phyloP scores from a whole-genome alignment of 2,329 filamentous ascomycete species.

The Huntiella decipiens region DNA sequence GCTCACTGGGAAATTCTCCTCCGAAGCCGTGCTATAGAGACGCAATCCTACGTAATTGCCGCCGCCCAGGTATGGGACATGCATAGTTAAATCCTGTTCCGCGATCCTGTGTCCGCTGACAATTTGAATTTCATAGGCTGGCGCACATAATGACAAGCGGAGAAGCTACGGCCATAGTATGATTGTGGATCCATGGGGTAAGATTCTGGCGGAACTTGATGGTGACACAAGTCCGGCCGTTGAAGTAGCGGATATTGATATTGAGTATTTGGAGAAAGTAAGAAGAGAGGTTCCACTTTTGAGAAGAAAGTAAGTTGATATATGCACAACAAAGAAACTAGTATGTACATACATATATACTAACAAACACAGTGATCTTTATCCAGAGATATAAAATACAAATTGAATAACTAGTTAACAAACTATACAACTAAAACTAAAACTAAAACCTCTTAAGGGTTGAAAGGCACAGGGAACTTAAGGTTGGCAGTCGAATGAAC shows the following conservation, averaged over 20 bases:
- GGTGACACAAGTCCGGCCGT: slow-evolving; percentile 27
- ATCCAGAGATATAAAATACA: slow-evolving; percentile 1
- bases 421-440: no score
- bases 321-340: not conserved
- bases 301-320: slow-evolving; percentile 27
- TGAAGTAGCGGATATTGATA: slow-evolving; percentile 36
- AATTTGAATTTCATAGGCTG: slow-evolving; percentile 23
- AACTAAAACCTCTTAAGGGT: not conserved
- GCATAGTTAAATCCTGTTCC: not conserved
- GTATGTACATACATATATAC: not conserved
- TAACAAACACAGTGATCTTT: not conserved
- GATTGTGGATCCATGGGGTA: slow-evolving; percentile 75
- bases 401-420: no score
- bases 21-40: slow-evolving; percentile 69
- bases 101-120: not conserved
- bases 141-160: slow-evolving; percentile 53
- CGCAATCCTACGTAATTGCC: slow-evolving; percentile 70
- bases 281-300: slow-evolving; percentile 33
- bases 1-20: slow-evolving; percentile 76
- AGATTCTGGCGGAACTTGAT: slow-evolving; percentile 34
- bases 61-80: slow-evolving; percentile 46
- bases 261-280: slow-evolving; percentile 27
- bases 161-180: slow-evolving; percentile 73
- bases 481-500: not conserved
- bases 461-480: slow-evolving; percentile 4